Evolutionary conservation across 139 green algal species (phyloP).

Genomic region (Prasinococcaceae sp.): DNA sequence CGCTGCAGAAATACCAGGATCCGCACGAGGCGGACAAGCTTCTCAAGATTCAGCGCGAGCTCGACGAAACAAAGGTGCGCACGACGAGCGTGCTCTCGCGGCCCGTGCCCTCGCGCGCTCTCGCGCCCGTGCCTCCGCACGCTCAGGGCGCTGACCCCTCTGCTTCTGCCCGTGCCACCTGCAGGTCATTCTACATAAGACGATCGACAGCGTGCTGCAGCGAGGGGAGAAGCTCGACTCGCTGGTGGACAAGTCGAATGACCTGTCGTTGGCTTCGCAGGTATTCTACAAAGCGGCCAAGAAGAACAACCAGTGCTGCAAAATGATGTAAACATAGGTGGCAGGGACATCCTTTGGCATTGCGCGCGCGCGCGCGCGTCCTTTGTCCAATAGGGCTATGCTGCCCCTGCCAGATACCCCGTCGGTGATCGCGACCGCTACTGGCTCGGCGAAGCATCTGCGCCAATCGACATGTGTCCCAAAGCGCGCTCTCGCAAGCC

Average conservation of each 20-base stretch:
- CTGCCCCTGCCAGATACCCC: too few species aligned
- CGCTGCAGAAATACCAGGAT: constrained; percentile 82
- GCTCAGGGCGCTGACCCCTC: not conserved
- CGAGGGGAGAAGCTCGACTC: constrained; percentile 92
- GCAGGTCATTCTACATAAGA: constrained; percentile 85
- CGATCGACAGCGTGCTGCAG: constrained; percentile 92
- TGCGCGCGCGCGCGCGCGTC: too few species aligned
- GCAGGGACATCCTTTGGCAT: not conserved
- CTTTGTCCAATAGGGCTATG: too few species aligned
- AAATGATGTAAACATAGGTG: constrained; percentile 12
- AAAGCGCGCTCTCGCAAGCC: too few species aligned
- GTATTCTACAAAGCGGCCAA: constrained; percentile 41
- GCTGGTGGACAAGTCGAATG: constrained; percentile 87
- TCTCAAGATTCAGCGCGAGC: constrained; percentile 87
- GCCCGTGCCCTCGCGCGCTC: too few species aligned
- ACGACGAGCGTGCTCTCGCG: too few species aligned
- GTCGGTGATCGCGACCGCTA: too few species aligned
- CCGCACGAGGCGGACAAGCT: constrained; percentile 89
- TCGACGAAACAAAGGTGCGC: constrained; percentile 85
- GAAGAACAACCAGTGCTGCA: constrained; percentile 37
- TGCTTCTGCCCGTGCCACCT: not conserved
- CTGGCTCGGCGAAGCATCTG: too few species aligned
- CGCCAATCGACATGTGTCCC: too few species aligned
- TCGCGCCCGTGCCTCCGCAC: too few species aligned
- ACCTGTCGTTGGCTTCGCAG: constrained; percentile 79